Percentiles rank a stretch among this genome's conserved stretches.
Evolutionary conservation across 495 filamentous ascomycete species (phyloP).

Genomic region (Massariosphaeria phaeospora): DNA sequence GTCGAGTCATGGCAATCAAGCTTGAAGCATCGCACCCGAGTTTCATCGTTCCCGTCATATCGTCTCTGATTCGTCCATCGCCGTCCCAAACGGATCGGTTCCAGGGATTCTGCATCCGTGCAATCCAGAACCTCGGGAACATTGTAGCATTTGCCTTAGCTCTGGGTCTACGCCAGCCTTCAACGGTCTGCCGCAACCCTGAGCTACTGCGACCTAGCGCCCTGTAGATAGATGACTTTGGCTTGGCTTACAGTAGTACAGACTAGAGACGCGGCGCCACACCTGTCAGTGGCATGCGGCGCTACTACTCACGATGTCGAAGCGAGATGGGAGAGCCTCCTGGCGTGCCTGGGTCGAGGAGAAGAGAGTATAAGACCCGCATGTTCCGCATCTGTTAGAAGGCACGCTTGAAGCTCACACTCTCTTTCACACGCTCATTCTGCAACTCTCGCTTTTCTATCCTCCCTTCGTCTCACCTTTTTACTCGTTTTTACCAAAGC

Average conservation of each 20-base stretch:
- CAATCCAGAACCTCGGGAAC: not conserved
- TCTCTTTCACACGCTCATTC: constrained; percentile 21
- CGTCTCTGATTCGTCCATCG: not conserved
- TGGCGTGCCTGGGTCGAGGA: not conserved
- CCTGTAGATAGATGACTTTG: constrained; percentile 12
- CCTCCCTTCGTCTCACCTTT: too few species aligned
- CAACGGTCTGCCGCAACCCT: constrained; percentile 12
- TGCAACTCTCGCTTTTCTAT: too few species aligned
- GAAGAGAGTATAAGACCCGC: constrained; percentile 23
- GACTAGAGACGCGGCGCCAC: too few species aligned
- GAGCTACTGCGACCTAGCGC: constrained; percentile 2
- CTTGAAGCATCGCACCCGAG: too few species aligned
- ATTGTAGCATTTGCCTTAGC: constrained; percentile 1
- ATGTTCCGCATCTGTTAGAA: not conserved
- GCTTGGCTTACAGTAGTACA: constrained; percentile 1
- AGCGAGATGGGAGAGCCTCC: not conserved
- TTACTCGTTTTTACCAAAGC: constrained; percentile 1
- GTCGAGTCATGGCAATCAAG: not conserved
- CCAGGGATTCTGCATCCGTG: constrained; percentile 5
- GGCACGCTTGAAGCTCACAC: constrained; percentile 26
- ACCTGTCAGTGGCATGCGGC: not conserved
- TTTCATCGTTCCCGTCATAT: constrained; percentile 10
- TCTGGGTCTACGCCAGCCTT: not conserved
- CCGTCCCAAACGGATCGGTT: not conserved
- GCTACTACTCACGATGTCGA: constrained; percentile 4